Conservation (phyloP, 148 eudicot species). For the Hydrangea macrophylla region DNA sequence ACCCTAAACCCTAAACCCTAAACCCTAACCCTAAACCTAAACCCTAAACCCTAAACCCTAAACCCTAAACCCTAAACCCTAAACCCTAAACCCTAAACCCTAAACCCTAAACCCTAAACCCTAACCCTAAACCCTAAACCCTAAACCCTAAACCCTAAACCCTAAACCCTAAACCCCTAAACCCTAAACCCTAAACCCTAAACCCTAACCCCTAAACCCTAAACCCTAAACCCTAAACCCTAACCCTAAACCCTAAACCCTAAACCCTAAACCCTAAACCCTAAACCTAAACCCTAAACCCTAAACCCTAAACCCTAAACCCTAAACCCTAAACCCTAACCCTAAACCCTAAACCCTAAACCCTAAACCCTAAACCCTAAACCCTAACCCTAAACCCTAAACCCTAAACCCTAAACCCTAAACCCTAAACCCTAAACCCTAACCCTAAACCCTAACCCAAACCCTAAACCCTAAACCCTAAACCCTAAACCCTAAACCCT, state of each 20-base stretch:
- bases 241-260: conserved; percentile 12
- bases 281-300: conserved; percentile 17
- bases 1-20: conserved; percentile 17
- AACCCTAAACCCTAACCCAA: conserved; percentile 17
- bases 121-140: conserved; percentile 22
- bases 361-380: conserved; percentile 19
- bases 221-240: conserved; percentile 4
- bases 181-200: conserved; percentile 19
- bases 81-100: conserved; percentile 15
- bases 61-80: conserved; percentile 19
- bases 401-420: conserved; percentile 14
- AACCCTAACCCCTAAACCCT: conserved; percentile 29
- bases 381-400: conserved; percentile 23
- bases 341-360: conserved; percentile 23
- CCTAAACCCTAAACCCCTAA: too few relatives aligned
- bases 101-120: conserved; percentile 14
- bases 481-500: conserved; percentile 12
- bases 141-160: conserved; percentile 23
- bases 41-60: conserved; percentile 20
- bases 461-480: conserved; percentile 3
- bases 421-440: conserved; percentile 16
- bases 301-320: conserved; percentile 19
- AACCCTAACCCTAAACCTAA: conserved; percentile 24
- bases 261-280: conserved; percentile 11
- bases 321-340: conserved; percentile 20